phyloP scores from a whole-genome alignment of 2,329 filamentous ascomycete species.

The Cladosporium sphaerospermum region DNA sequence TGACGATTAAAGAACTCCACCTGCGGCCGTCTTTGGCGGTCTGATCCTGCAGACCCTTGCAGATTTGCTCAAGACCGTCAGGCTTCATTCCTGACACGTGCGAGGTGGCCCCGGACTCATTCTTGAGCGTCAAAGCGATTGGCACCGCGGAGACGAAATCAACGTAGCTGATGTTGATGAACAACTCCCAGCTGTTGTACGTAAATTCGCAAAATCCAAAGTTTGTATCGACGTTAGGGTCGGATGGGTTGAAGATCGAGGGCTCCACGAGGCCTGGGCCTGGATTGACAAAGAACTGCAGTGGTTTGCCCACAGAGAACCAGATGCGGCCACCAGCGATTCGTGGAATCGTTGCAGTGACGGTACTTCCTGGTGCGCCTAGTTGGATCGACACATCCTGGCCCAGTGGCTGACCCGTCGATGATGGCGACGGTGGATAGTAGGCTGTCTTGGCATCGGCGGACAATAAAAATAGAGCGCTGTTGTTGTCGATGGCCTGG shows the following conservation, averaged over 20 bases:
- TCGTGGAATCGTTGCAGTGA: slow-evolving; percentile 30
- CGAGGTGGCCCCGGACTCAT: slow-evolving; percentile 33
- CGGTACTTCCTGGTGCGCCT: slow-evolving; percentile 29
- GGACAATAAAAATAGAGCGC: slow-evolving; percentile 28
- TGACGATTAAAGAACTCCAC: slow-evolving; percentile 57
- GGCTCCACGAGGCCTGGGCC: slow-evolving; percentile 33
- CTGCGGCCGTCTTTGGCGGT: slow-evolving; percentile 48
- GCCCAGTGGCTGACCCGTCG: slow-evolving; percentile 31
- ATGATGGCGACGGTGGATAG: slow-evolving; percentile 29
- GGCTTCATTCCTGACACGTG: slow-evolving; percentile 54
- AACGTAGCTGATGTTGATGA: slow-evolving; percentile 39
- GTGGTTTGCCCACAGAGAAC: slow-evolving; percentile 28
- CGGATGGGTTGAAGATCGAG: slow-evolving; percentile 31
- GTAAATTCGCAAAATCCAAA: slow-evolving; percentile 46
- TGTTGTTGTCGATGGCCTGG: slow-evolving; percentile 30
- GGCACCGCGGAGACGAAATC: slow-evolving; percentile 38
- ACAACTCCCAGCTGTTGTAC: slow-evolving; percentile 41
- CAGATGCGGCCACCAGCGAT: slow-evolving; percentile 34
- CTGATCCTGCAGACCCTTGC: slow-evolving; percentile 50
- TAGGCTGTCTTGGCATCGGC: slow-evolving; percentile 32
- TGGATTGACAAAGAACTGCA: slow-evolving; percentile 32
- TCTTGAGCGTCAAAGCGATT: slow-evolving; percentile 34
- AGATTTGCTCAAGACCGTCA: slow-evolving; percentile 52
- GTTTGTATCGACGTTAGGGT: slow-evolving; percentile 40
- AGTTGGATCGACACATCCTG: slow-evolving; percentile 41